Base-by-base conservation (phyloP, 495 filamentous ascomycete genomes). In the Tetracladium setigerum region DNA sequence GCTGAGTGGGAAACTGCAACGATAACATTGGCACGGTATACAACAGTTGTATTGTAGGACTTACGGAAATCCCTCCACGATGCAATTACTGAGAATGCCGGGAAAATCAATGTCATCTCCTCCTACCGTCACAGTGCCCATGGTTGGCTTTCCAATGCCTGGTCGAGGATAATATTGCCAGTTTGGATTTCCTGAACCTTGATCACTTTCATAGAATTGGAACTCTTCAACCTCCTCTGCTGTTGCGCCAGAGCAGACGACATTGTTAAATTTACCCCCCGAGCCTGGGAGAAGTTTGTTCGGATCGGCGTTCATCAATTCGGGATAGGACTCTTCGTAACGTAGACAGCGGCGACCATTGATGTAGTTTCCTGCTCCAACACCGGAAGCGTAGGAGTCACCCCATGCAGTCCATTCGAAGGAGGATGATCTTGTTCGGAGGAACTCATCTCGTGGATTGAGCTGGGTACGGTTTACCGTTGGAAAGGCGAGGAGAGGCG, bases 351-450 rank as follows among this genome's bases (percentile, higher is more conserved):
- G 45, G 45, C 30, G 30, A 13, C 19, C 19, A 30, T 47, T 16
- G 14, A 16, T 47, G 30, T 47, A 47, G 9, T 38, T 13, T 40
- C 45, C 45, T 27, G 17, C 22, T 17, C 45, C 45, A 40, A 39
- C 45, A 27, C 45, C 45, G 14, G 45, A 47, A 19, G 45, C 34
- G 32, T 39, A 47, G n/a, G 45, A 47, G 36, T 47, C 45, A 4
- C 45, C 45, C 34, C 19, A 33, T 41, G 45, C 45, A 40, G 45
- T 47, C 45, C 45, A 47, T 33, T 47, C 45, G 22, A 47, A 38
- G n/a, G 22, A 27, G 22, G 22, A 7, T 3, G 22, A 3, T 27
- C 22, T 27, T 27, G 22, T 27, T 7, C 22, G 22, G 22, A 27
- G 22, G 22, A 27, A 27, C 3, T 27, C 22, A 27, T 27, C 22